phyloP scores from a whole-genome alignment of 768 basidiomycete species.

The Cyathus striatus region DNA sequence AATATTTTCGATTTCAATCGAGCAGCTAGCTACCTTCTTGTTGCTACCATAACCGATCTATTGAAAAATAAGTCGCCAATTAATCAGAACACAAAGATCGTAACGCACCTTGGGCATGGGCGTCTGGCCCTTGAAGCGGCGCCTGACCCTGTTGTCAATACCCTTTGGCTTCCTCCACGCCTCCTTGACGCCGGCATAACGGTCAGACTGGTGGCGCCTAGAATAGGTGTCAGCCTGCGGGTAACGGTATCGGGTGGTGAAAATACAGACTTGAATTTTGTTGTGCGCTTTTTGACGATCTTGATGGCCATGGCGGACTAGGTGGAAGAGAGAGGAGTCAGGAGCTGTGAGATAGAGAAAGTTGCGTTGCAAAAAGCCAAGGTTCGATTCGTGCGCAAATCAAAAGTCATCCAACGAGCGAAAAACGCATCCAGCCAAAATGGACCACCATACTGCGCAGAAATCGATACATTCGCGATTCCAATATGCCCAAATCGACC shows the following conservation, averaged over 20 bases:
- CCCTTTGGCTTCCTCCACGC: conserved; percentile 99
- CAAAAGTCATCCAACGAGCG: conserved; percentile 21
- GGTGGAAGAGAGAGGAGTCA: conserved; percentile 8
- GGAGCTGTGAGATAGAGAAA: too few relatives aligned
- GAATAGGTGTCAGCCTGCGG: conserved; percentile 2
- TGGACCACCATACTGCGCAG: not conserved
- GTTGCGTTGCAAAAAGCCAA: too few relatives aligned
- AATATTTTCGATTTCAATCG: conserved; percentile 35
- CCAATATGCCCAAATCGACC: not conserved
- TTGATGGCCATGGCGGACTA: conserved; percentile 49
- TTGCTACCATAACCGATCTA: conserved; percentile 89
- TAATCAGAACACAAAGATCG: not conserved
- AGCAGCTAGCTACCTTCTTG: conserved; percentile 49
- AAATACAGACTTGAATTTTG: conserved; percentile 82
- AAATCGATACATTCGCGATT: not conserved
- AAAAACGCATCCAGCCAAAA: conserved; percentile 30
- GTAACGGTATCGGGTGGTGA: too few relatives aligned
- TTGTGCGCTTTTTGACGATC: conserved; percentile 94
- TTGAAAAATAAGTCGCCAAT: conserved; percentile 3
- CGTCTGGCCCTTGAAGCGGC: conserved; percentile 92
- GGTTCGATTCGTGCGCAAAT: too few relatives aligned
- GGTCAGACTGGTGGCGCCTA: conserved; percentile 98
- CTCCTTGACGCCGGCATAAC: conserved; percentile 96
- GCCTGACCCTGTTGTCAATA: conserved; percentile 98
- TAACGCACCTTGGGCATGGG: conserved; percentile 89